Percentiles rank a stretch among this genome's conserved stretches.
phyloP scores from a whole-genome alignment of 148 eudicot genomes.

The Amaranthus cruentus region DNA sequence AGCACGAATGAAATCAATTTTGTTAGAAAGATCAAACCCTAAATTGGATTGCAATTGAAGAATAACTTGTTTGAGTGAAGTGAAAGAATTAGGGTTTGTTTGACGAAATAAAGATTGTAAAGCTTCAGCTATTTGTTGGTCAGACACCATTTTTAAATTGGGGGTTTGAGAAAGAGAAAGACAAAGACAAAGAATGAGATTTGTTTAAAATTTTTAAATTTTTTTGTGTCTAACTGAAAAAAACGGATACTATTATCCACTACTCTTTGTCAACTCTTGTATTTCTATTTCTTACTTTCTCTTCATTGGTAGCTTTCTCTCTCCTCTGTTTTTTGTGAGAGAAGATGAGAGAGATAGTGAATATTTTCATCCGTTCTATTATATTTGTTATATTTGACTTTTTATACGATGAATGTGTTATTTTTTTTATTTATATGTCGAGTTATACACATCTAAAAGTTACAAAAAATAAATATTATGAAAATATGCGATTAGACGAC shows the following conservation, averaged over 20 bases:
- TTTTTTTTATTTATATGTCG: no score
- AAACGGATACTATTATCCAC: constrained; percentile 15
- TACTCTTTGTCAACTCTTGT: not conserved
- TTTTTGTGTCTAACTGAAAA: constrained; percentile 13
- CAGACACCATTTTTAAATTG: constrained; percentile 43
- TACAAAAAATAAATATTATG: no score
- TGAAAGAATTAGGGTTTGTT: constrained; percentile 37
- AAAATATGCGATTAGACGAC: no score
- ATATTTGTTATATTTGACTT: no score
- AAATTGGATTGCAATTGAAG: constrained; percentile 54
- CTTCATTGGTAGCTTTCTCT: constrained; percentile 5
- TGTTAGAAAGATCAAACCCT: constrained; percentile 55
- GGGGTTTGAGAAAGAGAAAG: not conserved
- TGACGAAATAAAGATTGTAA: constrained; percentile 52
- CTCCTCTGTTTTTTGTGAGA: constrained; percentile 12
- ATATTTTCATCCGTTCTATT: not conserved
- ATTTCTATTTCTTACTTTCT: constrained; percentile 7
- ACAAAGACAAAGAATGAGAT: not conserved
- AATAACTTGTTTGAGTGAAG: constrained; percentile 48
- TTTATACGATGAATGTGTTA: no score
- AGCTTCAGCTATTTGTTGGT: constrained; percentile 54
- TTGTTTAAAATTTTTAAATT: not conserved
- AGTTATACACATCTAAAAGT: no score
- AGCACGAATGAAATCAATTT: constrained; percentile 60
- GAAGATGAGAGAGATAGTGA: not conserved